Base-by-base conservation (phyloP, 2,329 filamentous ascomycete species). In the Fusarium musae region DNA sequence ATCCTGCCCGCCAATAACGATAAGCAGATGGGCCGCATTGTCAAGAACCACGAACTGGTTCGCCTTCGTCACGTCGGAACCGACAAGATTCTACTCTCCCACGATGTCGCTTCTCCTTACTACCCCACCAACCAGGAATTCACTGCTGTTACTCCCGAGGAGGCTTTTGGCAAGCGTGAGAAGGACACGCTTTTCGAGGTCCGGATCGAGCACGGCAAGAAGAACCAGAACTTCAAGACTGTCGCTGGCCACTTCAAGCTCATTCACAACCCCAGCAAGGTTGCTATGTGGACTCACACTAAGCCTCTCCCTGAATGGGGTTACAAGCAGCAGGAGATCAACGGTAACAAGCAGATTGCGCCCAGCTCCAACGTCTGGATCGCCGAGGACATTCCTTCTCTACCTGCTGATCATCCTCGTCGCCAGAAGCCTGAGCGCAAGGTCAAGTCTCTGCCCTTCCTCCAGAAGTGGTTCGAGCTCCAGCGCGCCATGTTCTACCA, bases 401-500 rank as follows among this genome's bases (percentile, higher is more conserved):
- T 98, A 52, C 85, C 92, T 5, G 86, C 83, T 9, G 94, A 94
- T 75, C 90, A 92, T 76, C 87, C 89, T 43, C 94, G 96, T 66
- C 90, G 94, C 70, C 85, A 90, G 67, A 96, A 93, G 85, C 89
- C 93, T 70, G 89, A 92, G 78, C 92, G 91, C 78, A 88, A 96
- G 84, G 89, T 96, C 80, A 98, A 97, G 87, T 87, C 87, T 26
- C 82, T 98, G 79, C 92, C 95, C 23, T 99, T 99, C 88, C 85
- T 98, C 75, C 90, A 89, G 79, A 99, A 99, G 86, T 99, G 96
- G 88, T 90, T 98, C 74, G 96, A 99, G 86, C 89, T 99, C 66
- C 96, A 99, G 84, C 91, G 96, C 56, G 94, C 95, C 78, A 99
- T 99, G 95, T 99, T 99, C 89, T 96, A 93, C 89, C 96, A 99